phyloP scores from a whole-genome alignment of 441 rosid genomes.

The Erodium texanum region DNA sequence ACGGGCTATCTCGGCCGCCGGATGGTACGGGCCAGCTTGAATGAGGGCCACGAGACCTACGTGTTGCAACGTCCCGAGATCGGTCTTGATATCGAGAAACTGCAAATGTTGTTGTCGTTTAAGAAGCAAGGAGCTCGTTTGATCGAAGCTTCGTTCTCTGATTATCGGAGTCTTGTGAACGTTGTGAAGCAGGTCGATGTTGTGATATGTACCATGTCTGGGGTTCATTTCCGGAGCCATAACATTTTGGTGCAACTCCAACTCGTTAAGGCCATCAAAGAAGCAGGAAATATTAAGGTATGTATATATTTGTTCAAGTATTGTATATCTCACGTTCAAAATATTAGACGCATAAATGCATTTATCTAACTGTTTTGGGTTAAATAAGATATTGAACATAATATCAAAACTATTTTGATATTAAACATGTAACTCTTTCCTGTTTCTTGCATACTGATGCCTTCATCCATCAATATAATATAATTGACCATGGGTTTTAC shows the following conservation, averaged over 20 bases:
- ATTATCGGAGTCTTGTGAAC: conserved; percentile 51
- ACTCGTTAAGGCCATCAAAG: conserved; percentile 79
- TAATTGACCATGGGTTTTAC: no score
- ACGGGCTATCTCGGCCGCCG: conserved; percentile 72
- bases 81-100: conserved; percentile 64
- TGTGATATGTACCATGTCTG: conserved; percentile 71
- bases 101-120: conserved; percentile 47
- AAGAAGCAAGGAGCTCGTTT: conserved; percentile 57
- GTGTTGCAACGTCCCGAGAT: conserved; percentile 60
- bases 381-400: no score
- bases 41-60: conserved; percentile 51
- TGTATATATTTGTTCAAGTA: no score
- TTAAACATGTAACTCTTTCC: no score
- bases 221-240: conserved; percentile 61
- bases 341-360: no score
- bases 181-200: conserved; percentile 72
- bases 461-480: no score
- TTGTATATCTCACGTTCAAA: no score
- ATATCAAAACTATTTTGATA: no score
- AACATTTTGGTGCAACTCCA: conserved; percentile 59
- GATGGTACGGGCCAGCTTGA: conserved; percentile 64
- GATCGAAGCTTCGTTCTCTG: conserved; percentile 52
- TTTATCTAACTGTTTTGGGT: no score
- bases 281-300: conserved; percentile 79
- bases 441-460: no score